phyloP scores from a whole-genome alignment of 1,284 basidiomycete genomes.

The Cutaneotrichosporon spelunceum region DNA sequence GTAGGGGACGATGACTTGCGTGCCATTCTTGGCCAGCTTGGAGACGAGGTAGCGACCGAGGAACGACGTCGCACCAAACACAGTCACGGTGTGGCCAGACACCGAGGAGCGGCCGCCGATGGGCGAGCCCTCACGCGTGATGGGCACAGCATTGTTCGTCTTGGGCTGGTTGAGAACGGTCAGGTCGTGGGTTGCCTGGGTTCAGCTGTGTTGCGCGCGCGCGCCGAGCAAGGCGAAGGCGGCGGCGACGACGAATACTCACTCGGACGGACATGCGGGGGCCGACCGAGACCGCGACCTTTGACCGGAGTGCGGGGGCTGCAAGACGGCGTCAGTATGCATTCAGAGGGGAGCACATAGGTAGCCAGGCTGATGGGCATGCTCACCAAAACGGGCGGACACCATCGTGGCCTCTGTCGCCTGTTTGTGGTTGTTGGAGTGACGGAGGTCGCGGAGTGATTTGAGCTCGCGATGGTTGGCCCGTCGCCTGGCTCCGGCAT shows the following conservation, averaged over 20 bases:
- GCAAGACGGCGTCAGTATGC: constrained; percentile 11
- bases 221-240: too few relatives aligned
- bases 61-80: constrained; percentile 96
- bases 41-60: constrained; percentile 90
- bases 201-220: background rate
- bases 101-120: constrained; percentile 80
- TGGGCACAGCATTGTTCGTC: constrained; percentile 55
- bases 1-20: constrained; percentile 93
- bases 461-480: constrained; percentile 18
- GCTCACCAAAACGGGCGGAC: constrained; percentile 34
- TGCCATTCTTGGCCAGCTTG: constrained; percentile 90
- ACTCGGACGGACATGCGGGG: constrained; percentile 24
- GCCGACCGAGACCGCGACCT: constrained; percentile 23
- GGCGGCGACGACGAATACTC: constrained; percentile 3
- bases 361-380: background rate
- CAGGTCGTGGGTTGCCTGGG: constrained; percentile 48
- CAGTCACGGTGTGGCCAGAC: constrained; percentile 86
- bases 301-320: constrained; percentile 37
- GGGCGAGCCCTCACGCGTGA: constrained; percentile 64
- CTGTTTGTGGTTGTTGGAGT: constrained; percentile 11
- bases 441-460: constrained; percentile 15
- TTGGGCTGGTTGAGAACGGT: constrained; percentile 36
- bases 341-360: background rate
- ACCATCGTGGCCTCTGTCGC: constrained; percentile 31
- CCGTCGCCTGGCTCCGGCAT: background rate